Percentiles rank a stretch among this genome's conserved stretches.
Conservation (phyloP, 2,329 filamentous ascomycete species). For the Remersonia thermophila region DNA sequence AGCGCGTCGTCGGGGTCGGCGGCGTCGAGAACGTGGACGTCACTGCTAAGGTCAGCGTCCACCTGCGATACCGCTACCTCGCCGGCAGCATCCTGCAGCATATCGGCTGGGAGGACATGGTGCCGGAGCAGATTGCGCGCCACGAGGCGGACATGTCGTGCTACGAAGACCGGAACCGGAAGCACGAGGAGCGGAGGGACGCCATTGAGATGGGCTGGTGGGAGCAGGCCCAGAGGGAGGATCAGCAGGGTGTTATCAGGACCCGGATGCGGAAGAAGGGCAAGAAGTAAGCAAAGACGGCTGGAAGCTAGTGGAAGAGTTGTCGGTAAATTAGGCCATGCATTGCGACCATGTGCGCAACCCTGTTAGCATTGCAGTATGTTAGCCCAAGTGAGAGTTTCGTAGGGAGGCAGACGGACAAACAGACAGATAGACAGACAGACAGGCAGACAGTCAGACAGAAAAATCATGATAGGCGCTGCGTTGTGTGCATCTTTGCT, state of each 20-base stretch:
- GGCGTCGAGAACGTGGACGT: constrained; percentile 57
- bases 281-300: constrained; percentile 14
- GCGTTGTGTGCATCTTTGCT: no score
- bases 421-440: no score
- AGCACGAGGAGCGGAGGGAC: constrained; percentile 16
- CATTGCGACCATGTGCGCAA: no score
- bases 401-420: background rate
- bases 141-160: constrained; percentile 22
- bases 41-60: constrained; percentile 52
- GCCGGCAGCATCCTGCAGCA: constrained; percentile 54
- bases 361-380: no score
- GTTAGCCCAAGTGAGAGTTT: no score
- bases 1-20: constrained; percentile 55
- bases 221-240: constrained; percentile 9
- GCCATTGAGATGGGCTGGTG: constrained; percentile 11
- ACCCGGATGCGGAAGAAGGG: constrained; percentile 16
- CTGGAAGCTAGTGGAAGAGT: no score
- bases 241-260: constrained; percentile 14
- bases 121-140: constrained; percentile 25
- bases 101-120: constrained; percentile 57
- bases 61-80: constrained; percentile 58
- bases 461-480: no score
- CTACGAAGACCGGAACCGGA: constrained; percentile 18
- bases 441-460: background rate
- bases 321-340: no score